Conservation (phyloP, 495 filamentous ascomycete species). For the Aspergillus biplanus region DNA sequence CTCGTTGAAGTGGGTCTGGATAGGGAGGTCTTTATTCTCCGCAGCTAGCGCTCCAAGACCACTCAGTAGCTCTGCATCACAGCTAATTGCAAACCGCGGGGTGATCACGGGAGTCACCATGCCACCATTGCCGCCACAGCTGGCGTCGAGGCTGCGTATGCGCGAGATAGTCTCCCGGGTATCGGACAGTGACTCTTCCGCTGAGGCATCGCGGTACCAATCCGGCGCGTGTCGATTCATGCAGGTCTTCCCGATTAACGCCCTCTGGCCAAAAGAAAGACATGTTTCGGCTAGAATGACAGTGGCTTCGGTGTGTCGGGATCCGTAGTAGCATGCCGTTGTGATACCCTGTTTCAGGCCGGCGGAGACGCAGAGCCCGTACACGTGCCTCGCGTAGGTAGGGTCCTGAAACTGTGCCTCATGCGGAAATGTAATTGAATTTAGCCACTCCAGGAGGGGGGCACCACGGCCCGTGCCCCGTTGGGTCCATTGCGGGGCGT, state of each 20-base stretch:
- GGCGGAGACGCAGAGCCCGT: conserved; percentile 56
- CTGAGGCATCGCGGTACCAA: conserved; percentile 58
- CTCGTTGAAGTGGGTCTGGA: conserved; percentile 71
- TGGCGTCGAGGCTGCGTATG: conserved; percentile 34
- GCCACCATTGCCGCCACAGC: background rate
- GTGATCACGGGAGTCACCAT: conserved; percentile 63
- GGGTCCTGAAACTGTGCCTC: conserved; percentile 61
- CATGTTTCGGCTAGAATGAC: conserved; percentile 64
- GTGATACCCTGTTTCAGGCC: conserved; percentile 67
- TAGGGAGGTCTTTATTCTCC: conserved; percentile 54
- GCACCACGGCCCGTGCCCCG: conserved; percentile 62
- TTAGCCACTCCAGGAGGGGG: conserved; percentile 62
- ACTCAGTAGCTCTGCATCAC: conserved; percentile 52
- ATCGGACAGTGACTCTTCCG: conserved; percentile 50
- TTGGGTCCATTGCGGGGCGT: conserved; percentile 67
- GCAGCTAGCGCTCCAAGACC: conserved; percentile 56
- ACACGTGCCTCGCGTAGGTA: conserved; percentile 55
- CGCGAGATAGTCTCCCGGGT: conserved; percentile 58
- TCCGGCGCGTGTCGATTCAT: conserved; percentile 65
- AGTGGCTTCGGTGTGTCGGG: conserved; percentile 59
- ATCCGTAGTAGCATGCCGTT: conserved; percentile 68
- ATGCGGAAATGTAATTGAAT: conserved; percentile 63
- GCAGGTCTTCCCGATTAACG: conserved; percentile 68
- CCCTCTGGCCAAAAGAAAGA: conserved; percentile 59
- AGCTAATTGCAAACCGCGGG: conserved; percentile 66